A percentile compares a stretch with the other conserved stretches of the same genome.
phyloP scores from a whole-genome alignment of 2,329 filamentous ascomycete genomes.

The Coleophoma cylindrospora region DNA sequence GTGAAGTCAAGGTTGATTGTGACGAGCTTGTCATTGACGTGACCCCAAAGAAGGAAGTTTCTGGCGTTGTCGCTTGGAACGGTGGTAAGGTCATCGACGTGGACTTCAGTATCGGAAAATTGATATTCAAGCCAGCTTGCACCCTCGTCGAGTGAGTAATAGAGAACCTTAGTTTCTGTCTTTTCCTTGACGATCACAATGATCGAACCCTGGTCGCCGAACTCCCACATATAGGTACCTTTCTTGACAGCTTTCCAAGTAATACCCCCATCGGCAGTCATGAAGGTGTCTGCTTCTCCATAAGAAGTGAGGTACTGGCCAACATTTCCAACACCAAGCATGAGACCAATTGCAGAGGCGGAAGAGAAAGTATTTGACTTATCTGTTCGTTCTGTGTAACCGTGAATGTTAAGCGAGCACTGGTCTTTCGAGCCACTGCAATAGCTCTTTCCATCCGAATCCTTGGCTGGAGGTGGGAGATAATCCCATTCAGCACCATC shows the following conservation, averaged over 20 bases:
- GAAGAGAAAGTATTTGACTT: conserved; percentile 84
- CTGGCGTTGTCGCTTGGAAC: conserved; percentile 83
- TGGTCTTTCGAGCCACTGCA: conserved; percentile 62
- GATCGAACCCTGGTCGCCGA: conserved; percentile 90
- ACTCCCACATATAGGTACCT: conserved; percentile 88
- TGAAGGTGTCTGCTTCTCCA: conserved; percentile 75
- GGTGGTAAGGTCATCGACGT: conserved; percentile 78
- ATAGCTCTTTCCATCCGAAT: conserved; percentile 65
- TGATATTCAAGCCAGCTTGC: conserved; percentile 69
- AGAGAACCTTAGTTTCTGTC: conserved; percentile 61
- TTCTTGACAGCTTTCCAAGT: conserved; percentile 83
- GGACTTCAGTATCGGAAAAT: conserved; percentile 68
- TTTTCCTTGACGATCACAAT: conserved; percentile 78
- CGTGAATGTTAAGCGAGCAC: conserved; percentile 88
- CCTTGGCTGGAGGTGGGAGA: conserved; percentile 65
- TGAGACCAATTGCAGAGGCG: conserved; percentile 78
- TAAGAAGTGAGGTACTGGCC: conserved; percentile 43
- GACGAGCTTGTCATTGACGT: conserved; percentile 52
- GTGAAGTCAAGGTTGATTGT: conserved; percentile 88
- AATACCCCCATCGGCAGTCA: conserved; percentile 86
- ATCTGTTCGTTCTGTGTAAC: conserved; percentile 87
- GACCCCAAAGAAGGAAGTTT: conserved; percentile 89
- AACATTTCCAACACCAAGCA: conserved; percentile 91
- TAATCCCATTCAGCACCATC: conserved; percentile 86
- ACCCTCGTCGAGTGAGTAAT: conserved; percentile 80